Evolutionary conservation across 2,329 filamentous ascomycete species (phyloP), one percentile per base, ranked within the genome.

Genomic region (Calycina herbarum): DNA sequence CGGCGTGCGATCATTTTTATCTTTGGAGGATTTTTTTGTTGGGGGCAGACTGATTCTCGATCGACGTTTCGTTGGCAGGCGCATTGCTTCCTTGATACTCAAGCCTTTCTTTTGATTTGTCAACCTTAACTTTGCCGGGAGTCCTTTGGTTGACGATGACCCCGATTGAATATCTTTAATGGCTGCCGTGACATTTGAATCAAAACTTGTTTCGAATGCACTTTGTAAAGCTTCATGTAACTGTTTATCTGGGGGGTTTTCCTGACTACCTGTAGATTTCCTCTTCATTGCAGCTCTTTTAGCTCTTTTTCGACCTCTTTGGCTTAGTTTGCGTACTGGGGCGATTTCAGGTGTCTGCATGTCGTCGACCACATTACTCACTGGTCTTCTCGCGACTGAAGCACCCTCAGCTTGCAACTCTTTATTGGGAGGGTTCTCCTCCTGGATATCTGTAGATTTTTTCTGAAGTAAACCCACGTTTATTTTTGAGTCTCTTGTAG

Each of bases 1-100:
- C 20, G 20, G 5, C n/a, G 10, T 24, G 7, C 15, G 6, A 61
- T 35, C 56, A n/a, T 11, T 31, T 31, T 35, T 31, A 33, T n/a
- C 31, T 57, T 6, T 59, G 13, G 24, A 40, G 51, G 13, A 17
- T 57, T 24, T 38, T 38, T 38, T 40, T 40, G 38, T 40, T 15
- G 38, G 38, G 38, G 38, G 11, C 13, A 13, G 38, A 5, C 38
- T 40, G 38, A 40, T 13, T 59, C 33, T 35, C 57, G 20, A n/a
- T 59, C 31, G 58, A 60, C 35, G 35, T 15, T 29, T 60, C 20
- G 31, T 35, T 15, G 31, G 13, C n/a, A 8, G 58, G 35, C 29
- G 58, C 31, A 61, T 61, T 31, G 15, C 27, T 10, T 59, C 57
- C 35, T 29, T 42, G n/a, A 38, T 59, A 27, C 48, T 54, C 48